Evolutionary conservation across 2,329 filamentous ascomycete genomes (phyloP).

Genomic region (Drechslerella coelobrocha): DNA sequence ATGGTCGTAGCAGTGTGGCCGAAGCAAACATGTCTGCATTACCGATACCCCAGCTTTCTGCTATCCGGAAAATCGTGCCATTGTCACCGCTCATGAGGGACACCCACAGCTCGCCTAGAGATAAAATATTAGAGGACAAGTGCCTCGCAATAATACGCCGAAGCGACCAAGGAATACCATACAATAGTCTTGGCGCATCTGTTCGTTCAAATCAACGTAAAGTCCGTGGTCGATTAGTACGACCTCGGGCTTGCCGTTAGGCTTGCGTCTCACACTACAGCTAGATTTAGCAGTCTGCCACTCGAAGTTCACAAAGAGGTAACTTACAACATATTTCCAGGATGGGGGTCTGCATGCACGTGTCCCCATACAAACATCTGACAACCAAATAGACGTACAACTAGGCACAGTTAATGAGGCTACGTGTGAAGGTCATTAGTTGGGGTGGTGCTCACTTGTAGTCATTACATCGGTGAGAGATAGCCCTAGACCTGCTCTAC

Average conservation of each 20-base stretch:
- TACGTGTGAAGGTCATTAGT: not conserved
- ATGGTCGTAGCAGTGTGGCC: constrained; percentile 86
- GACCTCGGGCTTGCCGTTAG: constrained; percentile 75
- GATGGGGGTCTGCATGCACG: constrained; percentile 96
- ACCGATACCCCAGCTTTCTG: constrained; percentile 82
- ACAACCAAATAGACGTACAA: constrained; percentile 87
- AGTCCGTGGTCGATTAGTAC: constrained; percentile 97
- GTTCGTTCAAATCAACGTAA: constrained; percentile 86
- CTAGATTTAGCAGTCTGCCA: not conserved
- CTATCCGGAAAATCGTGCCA: constrained; percentile 74
- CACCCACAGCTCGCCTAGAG: constrained; percentile 76
- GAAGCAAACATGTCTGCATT: constrained; percentile 90
- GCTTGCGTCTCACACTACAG: constrained; percentile 73
- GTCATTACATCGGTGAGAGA: constrained; percentile 88
- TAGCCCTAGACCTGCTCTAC: constrained; percentile 77
- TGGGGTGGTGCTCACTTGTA: constrained; percentile 67
- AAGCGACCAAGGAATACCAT: not conserved
- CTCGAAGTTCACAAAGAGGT: not conserved
- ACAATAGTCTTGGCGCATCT: constrained; percentile 85
- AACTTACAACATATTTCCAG: constrained; percentile 76
- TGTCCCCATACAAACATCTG: constrained; percentile 98
- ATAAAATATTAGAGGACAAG: not conserved
- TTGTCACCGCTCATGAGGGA: constrained; percentile 93
- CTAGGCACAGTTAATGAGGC: constrained; percentile 6
- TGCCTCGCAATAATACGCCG: not conserved